These are phyloP conservation scores for Ascochyta pisi DNA, from an alignment of 2,329 filamentous ascomycete genomes.

Conservation along the genomic window DNA sequence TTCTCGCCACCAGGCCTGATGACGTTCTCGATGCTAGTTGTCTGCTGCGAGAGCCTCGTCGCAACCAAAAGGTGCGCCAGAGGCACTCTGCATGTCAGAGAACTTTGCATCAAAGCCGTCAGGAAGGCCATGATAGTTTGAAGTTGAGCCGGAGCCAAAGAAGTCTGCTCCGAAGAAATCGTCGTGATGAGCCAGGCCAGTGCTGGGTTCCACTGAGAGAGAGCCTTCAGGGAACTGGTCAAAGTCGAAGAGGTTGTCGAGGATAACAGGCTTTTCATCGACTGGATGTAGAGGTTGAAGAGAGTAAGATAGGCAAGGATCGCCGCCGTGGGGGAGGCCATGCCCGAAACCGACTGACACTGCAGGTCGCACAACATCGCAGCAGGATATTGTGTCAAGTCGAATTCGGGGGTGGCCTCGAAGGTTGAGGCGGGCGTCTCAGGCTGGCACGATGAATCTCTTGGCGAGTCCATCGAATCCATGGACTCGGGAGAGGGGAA, in stretches of 20 bases:
- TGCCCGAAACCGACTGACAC: conserved; percentile 81
- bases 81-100: conserved; percentile 55
- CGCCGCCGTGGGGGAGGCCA: conserved; percentile 38
- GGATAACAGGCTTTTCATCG: conserved; percentile 46
- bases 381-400: conserved; percentile 99
- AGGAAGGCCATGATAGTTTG: conserved; percentile 45
- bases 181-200: conserved; percentile 42
- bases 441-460: conserved; percentile 47
- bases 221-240: conserved; percentile 48
- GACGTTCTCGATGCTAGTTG: conserved; percentile 40
- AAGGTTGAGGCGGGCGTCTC: conserved; percentile 49
- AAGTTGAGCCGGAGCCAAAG: conserved; percentile 37
- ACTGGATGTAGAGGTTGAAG: conserved; percentile 48
- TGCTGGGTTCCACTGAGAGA: conserved; percentile 32
- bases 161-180: conserved; percentile 46
- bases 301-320: conserved; percentile 47
- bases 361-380: conserved; percentile 99
- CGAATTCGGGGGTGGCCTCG: conserved; percentile 67
- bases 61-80: conserved; percentile 57
- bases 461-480: conserved; percentile 50
- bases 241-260: conserved; percentile 50
- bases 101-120: conserved; percentile 50
- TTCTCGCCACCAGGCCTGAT: conserved; percentile 31
- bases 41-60: conserved; percentile 57
- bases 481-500: conserved; percentile 48